Evolutionary conservation across 1,284 basidiomycete genomes (phyloP).

Genomic region (Boletus albobrunnescens): DNA sequence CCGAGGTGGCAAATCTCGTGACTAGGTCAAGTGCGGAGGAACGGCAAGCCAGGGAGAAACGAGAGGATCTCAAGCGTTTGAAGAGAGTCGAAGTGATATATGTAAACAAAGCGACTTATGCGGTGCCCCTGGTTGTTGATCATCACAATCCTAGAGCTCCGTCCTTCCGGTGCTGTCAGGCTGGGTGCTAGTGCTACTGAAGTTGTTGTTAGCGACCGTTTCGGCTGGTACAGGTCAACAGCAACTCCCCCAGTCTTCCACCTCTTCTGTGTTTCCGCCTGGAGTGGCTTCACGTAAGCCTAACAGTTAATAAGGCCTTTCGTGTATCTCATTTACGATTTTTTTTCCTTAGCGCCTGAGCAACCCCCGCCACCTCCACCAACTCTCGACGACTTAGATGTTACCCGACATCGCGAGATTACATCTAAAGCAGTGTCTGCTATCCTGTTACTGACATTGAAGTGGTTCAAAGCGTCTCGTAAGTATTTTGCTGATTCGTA

Average conservation of each 20-base stretch:
- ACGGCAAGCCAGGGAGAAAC: constrained; percentile 63
- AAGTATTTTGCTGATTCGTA: constrained; percentile 32
- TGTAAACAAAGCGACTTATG: constrained; percentile 47
- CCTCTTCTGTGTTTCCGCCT: constrained; percentile 63
- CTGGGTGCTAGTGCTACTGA: constrained; percentile 87
- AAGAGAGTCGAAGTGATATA: constrained; percentile 89
- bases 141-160: constrained; percentile 47
- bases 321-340: constrained; percentile 5
- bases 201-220: constrained; percentile 84
- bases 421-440: constrained; percentile 97
- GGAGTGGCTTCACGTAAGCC: constrained; percentile 65
- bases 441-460: constrained; percentile 84
- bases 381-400: constrained; percentile 92
- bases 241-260: constrained; percentile 54
- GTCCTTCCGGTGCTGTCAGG: constrained; percentile 80
- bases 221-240: constrained; percentile 66
- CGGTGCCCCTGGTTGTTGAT: constrained; percentile 3
- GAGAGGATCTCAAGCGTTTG: constrained; percentile 77
- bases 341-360: constrained; percentile 48
- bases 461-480: constrained; percentile 99
- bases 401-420: constrained; percentile 94
- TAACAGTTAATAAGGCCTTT: background rate
- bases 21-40: constrained; percentile 54
- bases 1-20: constrained; percentile 53
- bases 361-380: constrained; percentile 66